Evolutionary conservation across 1,139 yeast genomes (phyloP), one percentile per base, ranked within the genome.

Genomic region (Pichia sp.): DNA sequence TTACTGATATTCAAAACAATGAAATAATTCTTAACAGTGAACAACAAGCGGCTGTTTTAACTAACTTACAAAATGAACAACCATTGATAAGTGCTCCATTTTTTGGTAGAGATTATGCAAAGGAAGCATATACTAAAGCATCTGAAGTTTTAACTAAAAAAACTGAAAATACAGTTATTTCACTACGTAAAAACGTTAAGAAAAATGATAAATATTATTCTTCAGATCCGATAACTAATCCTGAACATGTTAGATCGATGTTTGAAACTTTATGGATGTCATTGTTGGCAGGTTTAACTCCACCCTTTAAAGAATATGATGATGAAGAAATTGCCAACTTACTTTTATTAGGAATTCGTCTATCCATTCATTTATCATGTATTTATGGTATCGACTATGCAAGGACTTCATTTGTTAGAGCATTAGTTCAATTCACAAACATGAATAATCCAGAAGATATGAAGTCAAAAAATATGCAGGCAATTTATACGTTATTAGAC

Each of bases 181-280:
- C 74, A 46, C 66, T 89, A 55, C 82, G 87, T 39, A 77, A 76
- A 48, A 63, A 62, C 43, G 57, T 65, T 8, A 75, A 68, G 45
- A 51, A 46, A 16, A 55, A 51, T n/a, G 63, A 61, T 10, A 64
- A 65, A 22, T 76, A 70, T 55, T 74, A 71, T 54, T 23, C 55
- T 2, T 60, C 58, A 4, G 75, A 78, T 45, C 81, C 96, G 0
- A 31, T 38, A 6, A 81, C 92, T 4, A 92, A 85, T 60, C 79
- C 87, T 22, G 94, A 87, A 53, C 97, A 92, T 61, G 96, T 90
- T 24, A 84, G 78, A 58, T 92, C 97, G 1, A 87, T 94, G 61
- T 92, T 92, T 66, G 97, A 90, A 57, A 87, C 87, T 12, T 70
- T 87, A 41, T 94, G 99, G 99, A 89, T 92, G 97, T 87, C 97